Evolutionary conservation across 2,329 filamentous ascomycete species (phyloP).

Genomic region (Neobulgaria alba): DNA sequence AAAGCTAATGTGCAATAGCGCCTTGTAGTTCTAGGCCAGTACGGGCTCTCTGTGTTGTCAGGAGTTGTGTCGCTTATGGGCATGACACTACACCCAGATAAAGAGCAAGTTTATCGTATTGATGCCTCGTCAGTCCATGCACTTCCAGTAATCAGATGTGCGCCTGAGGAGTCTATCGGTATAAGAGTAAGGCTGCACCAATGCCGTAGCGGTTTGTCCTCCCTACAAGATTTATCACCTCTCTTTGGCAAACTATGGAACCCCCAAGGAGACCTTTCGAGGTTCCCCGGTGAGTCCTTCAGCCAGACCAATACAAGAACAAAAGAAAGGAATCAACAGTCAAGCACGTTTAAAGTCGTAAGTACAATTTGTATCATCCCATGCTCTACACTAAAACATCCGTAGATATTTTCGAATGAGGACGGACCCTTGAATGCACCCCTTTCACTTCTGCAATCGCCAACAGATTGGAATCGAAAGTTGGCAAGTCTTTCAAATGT

Average conservation of each 20-base stretch:
- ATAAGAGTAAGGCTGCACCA: constrained; percentile 50
- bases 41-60: constrained; percentile 49
- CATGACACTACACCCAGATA: constrained; percentile 44
- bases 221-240: constrained; percentile 53
- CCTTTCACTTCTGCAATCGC: constrained; percentile 47
- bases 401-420: constrained; percentile 44
- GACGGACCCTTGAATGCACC: constrained; percentile 41
- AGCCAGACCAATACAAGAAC: too few relatives aligned
- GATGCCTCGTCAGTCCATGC: constrained; percentile 62
- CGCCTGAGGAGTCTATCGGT: constrained; percentile 33
- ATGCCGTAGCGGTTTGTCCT: constrained; percentile 38
- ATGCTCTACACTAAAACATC: constrained; percentile 18
- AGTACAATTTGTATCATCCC: neutral
- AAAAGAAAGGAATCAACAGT: too few relatives aligned
- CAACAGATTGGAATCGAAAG: constrained; percentile 50
- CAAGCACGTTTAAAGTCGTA: constrained; percentile 43
- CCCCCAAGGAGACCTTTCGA: too few relatives aligned
- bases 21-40: constrained; percentile 58
- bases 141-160: constrained; percentile 54
- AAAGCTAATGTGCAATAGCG: constrained; percentile 26
- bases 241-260: constrained; percentile 62
- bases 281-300: too few relatives aligned
- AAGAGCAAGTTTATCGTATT: constrained; percentile 40
- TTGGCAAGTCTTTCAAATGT: constrained; percentile 26
- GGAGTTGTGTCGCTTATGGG: constrained; percentile 60